A percentile compares a stretch with the other conserved stretches of the same genome.
Conservation (phyloP, 495 filamentous ascomycete species). For the Penicillium macrosclerotiorum region DNA sequence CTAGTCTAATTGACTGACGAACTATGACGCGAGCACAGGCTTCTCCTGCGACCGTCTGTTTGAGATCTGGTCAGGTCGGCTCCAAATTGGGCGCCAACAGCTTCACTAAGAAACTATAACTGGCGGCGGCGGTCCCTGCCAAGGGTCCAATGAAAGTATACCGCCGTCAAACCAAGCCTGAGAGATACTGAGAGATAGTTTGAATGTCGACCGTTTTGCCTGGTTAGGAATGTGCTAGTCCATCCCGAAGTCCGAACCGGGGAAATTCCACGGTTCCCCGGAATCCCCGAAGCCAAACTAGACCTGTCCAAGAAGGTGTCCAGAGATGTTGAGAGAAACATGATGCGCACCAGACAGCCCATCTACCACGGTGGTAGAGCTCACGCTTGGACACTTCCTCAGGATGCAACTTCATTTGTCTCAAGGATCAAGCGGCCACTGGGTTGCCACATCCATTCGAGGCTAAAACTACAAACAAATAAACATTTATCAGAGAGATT, state of each 20-base stretch:
- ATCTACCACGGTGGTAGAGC: constrained; percentile 8
- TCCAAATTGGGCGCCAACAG: no score
- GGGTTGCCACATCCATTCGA: not conserved
- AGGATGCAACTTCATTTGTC: constrained; percentile 7
- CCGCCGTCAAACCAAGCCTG: no score
- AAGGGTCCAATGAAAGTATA: no score
- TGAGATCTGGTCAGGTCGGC: no score
- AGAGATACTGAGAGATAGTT: no score
- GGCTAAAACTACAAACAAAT: not conserved
- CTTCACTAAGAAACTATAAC: no score
- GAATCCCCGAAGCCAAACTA: constrained; percentile 11
- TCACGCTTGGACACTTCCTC: not conserved
- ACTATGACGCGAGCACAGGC: no score
- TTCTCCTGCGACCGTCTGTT: no score
- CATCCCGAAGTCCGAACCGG: constrained; percentile 2
- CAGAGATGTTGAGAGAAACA: constrained; percentile 1
- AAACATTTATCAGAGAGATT: not conserved
- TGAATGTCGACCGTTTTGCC: not conserved
- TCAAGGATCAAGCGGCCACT: not conserved
- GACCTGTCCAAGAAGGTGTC: not conserved
- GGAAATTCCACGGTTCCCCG: constrained; percentile 10
- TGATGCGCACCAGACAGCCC: not conserved
- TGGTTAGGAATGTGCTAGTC: constrained; percentile 2
- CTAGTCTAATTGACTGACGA: no score
- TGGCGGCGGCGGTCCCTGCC: no score